Evolutionary conservation across 1,139 yeast genomes (phyloP).

Genomic region (Taiozyma sp.): DNA sequence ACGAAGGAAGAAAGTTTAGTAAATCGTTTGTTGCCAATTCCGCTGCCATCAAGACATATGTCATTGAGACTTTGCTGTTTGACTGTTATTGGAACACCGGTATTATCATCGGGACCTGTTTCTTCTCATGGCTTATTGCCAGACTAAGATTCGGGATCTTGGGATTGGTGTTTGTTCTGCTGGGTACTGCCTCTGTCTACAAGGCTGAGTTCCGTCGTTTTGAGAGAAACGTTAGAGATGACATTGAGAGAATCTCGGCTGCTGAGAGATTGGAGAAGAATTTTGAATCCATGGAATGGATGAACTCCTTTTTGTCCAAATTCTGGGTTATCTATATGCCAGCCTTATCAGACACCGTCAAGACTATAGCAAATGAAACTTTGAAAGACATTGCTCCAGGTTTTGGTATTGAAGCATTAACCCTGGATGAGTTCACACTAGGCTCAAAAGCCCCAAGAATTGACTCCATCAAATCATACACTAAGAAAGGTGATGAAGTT

Average conservation of each 20-base stretch:
- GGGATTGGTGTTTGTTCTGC: constrained; percentile 51
- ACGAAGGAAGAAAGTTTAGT: constrained; percentile 25
- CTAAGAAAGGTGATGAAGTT: constrained; percentile 58
- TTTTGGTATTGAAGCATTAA: constrained; percentile 68
- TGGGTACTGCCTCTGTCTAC: constrained; percentile 62
- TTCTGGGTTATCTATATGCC: constrained; percentile 90
- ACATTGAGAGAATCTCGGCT: constrained; percentile 58
- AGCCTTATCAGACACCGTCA: constrained; percentile 71
- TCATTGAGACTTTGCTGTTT: constrained; percentile 61
- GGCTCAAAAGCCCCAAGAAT: constrained; percentile 79
- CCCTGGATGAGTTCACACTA: constrained; percentile 70
- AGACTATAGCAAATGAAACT: constrained; percentile 58
- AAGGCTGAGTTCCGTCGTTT: constrained; percentile 69
- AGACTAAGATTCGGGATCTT: constrained; percentile 52
- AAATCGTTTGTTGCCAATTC: constrained; percentile 25
- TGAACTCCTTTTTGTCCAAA: constrained; percentile 68
- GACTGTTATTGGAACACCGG: constrained; percentile 73
- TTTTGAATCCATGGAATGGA: constrained; percentile 75
- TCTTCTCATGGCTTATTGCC: constrained; percentile 63
- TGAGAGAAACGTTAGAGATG: constrained; percentile 68
- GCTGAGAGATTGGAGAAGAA: constrained; percentile 56
- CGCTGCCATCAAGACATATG: constrained; percentile 46
- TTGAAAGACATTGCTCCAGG: constrained; percentile 76
- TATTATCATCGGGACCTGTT: constrained; percentile 63
- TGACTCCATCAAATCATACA: constrained; percentile 64